Evolutionary conservation across 2,329 filamentous ascomycete genomes (phyloP).

Genomic region (Beauveria sp.): DNA sequence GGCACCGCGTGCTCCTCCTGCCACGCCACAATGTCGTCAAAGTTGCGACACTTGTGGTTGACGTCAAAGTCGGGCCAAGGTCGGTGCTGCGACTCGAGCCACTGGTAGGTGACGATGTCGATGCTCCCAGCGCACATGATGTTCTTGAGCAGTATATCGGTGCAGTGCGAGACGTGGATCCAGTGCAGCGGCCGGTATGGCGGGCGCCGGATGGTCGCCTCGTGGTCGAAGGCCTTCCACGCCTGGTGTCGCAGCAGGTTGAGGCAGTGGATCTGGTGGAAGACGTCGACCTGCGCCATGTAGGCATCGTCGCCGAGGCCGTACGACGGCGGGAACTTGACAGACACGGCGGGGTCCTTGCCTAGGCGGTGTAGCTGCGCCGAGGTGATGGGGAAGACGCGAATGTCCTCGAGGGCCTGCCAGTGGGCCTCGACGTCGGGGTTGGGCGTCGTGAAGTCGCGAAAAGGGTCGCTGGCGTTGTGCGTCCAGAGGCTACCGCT

Average conservation of each 20-base stretch:
- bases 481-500: not conserved
- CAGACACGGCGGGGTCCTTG: conserved; percentile 21
- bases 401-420: conserved; percentile 1
- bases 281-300: conserved; percentile 25
- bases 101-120: conserved; percentile 14
- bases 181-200: conserved; percentile 4
- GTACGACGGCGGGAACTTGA: conserved; percentile 21
- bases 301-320: conserved; percentile 25
- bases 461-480: not conserved
- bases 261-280: conserved; percentile 19
- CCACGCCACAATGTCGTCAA: conserved; percentile 15
- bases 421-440: not conserved
- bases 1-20: conserved; percentile 11
- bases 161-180: conserved; percentile 15
- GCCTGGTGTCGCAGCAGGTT: conserved; percentile 14
- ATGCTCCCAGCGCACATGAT: conserved; percentile 16
- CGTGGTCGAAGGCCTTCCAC: conserved; percentile 10
- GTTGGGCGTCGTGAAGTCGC: not conserved
- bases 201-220: not conserved
- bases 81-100: conserved; percentile 12
- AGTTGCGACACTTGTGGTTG: conserved; percentile 15
- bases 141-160: conserved; percentile 14
- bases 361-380: conserved; percentile 21
- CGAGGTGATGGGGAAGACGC: conserved; percentile 16
- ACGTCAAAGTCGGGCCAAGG: conserved; percentile 16